Base-by-base conservation (phyloP, 2,329 filamentous ascomycete genomes). In the Calonectria montana region DNA sequence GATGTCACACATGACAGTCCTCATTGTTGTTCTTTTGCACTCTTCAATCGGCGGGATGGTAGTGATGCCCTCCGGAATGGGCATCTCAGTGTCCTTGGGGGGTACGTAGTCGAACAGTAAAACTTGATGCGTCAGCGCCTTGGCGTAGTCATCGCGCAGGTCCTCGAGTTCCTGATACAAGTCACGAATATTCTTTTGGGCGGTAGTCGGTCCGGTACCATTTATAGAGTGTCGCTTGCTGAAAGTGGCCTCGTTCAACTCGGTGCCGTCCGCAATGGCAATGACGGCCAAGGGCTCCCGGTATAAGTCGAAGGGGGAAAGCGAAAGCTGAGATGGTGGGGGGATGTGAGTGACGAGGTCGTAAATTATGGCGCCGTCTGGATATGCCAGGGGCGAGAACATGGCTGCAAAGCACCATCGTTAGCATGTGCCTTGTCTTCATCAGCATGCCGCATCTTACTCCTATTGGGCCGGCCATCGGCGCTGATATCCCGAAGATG, bases 351-450 rank as follows among this genome's bases (percentile, higher is more conserved):
- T 95, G 70, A 94, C 92, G 73, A 98, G 89, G 82, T 98, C 94
- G 88, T 97, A 98, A 78, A 98, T 89, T 73, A 98, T 93, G 79
- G 92, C 92, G 72, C 96, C 96, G 77, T 92, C 90, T 13, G 95
- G 95, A 83, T 97, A 98, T 16, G 94, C 94, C 79, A 97, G 87
- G 47, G 96, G 96, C 70, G 95, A 97, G 84, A 98, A 98, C 92
- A 97, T 96, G 84, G 95, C 95, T 98, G 82, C 72, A 66, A 53
- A 65, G 65, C 31, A 37, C 39, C 65, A 27, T 25, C 41, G 72
- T 81, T 73, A 81, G 75, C 68, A 45, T 69, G 10, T 12, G 13
- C 23, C 27, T 63, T 4, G 18, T 65, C 50, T 45, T 21, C 74
- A 67, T 53, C 43, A 48, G 37, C 47, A 57, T 65, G 69, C 61